Evolutionary conservation across 2,329 filamentous ascomycete genomes (phyloP), one percentile per base, ranked within the genome.

Genomic region (Sclerotinia trifoliorum): DNA sequence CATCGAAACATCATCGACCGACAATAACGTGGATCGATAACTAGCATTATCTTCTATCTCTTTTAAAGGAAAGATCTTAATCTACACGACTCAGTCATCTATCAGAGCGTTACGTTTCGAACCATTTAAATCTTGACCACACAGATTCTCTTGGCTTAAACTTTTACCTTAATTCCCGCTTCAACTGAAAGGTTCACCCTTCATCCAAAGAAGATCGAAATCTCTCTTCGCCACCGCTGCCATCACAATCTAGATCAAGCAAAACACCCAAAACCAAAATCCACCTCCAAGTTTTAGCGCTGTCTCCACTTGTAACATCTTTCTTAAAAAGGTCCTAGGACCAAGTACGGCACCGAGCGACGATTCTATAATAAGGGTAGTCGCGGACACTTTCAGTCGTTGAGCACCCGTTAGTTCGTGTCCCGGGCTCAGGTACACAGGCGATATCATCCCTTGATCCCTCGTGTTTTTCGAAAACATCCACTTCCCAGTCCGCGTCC

Each of bases 321-420:
- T 62, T 24, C 44, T 49, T n/a, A 62, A 62, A 24, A 42, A 42
- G 39, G 48, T 67, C 39, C 49, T 5, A 67, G 48, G 65, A 63
- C 56, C 56, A 62, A 63, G 65, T 62, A 42, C 56, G 55, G 35
- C 56, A 67, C 65, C 65, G 39, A 67, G 65, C 57, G 57, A 52
- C 56, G 21, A 54, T 52, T 55, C 56, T 67, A 46, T 48, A 46
- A 54, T 67, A 62, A 62, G 32, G 55, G 48, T 67, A 67, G 57
- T 63, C 65, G 26, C 48, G 48, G 56, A 52, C 19, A 55, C 65
- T 54, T 67, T 54, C 26, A 62, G 56, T 67, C 65, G 65, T 67
- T 67, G 65, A 67, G 65, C 65, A 67, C 44, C 65, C 65, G 39
- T 62, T 67, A 62, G 56, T 51, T 61, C 57, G 56, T 67, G 32